These are phyloP conservation scores for Camellia oleifera DNA, from an alignment of 179 eudicot genomes.

Conservation along the genomic window DNA sequence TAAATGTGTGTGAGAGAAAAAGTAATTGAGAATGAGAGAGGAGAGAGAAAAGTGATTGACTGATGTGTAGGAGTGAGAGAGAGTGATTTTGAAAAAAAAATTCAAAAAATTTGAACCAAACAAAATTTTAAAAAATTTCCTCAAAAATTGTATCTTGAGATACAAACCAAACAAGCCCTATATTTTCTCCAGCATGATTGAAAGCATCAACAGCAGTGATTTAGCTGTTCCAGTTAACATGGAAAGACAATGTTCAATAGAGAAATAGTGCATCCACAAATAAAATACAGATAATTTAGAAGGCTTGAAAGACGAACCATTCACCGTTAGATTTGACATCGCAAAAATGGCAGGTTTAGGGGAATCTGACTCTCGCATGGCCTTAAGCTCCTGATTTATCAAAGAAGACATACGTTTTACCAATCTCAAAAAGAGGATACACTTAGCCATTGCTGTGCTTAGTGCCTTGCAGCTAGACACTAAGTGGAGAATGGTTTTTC, in stretches of 20 bases:
- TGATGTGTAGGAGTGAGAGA: too few species aligned
- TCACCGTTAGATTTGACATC: conserved; percentile 96
- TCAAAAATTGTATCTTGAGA: too few species aligned
- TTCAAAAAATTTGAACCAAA: too few species aligned
- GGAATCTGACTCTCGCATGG: conserved; percentile 87
- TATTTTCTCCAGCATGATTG: conserved; percentile 90
- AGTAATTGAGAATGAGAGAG: too few species aligned
- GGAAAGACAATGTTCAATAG: conserved; percentile 2
- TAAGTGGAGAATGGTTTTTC: not conserved
- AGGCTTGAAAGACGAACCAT: conserved; percentile 52
- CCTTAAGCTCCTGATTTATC: conserved; percentile 70
- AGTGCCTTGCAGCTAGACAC: not conserved
- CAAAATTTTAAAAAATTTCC: too few species aligned
- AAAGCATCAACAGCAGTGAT: conserved; percentile 91
- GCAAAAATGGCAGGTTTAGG: conserved; percentile 92
- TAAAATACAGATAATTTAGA: not conserved
- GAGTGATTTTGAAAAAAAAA: too few species aligned
- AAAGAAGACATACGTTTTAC: not conserved
- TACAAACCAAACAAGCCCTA: too few species aligned
- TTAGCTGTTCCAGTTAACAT: conserved; percentile 59
- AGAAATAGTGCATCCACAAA: not conserved
- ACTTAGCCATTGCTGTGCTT: not conserved
- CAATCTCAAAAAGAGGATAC: not conserved
- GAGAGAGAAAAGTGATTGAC: too few species aligned
- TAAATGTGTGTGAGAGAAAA: too few species aligned